phyloP scores from a whole-genome alignment of 139 green algal species.

The Medakamo hakoo region DNA sequence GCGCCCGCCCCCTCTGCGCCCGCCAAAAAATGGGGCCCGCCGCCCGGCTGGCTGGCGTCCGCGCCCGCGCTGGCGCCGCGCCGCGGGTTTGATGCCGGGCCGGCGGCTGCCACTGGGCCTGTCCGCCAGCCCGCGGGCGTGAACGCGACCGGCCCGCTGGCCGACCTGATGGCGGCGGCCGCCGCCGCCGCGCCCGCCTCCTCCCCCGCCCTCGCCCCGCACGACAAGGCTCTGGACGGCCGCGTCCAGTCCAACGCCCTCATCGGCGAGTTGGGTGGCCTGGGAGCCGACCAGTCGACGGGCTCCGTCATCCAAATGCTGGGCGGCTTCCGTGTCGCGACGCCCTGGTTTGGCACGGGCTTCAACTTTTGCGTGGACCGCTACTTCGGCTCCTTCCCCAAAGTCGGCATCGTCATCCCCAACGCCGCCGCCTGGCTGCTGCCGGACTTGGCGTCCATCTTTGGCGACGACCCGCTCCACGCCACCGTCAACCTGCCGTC shows the following conservation, averaged over 20 bases:
- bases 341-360: conserved; percentile 3
- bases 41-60: no score
- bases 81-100: no score
- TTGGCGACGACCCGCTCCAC: background rate
- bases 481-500: background rate
- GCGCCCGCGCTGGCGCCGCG: no score
- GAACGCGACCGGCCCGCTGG: no score
- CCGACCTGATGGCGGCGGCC: no score
- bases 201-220: background rate
- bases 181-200: no score
- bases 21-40: no score
- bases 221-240: background rate
- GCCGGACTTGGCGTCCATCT: background rate
- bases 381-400: conserved; percentile 4
- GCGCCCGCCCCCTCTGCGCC: no score
- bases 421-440: conserved; percentile 2
- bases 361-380: conserved; percentile 5
- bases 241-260: background rate
- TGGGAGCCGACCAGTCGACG: background rate
- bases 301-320: background rate
- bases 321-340: conserved; percentile 1
- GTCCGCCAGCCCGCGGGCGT: no score
- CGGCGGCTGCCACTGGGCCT: no score
- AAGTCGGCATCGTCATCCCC: conserved; percentile 5
- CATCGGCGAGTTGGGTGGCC: background rate